Conservation (phyloP, 192 early-diverging fungal genomes). For the Gaertneriomyces sp. region DNA sequence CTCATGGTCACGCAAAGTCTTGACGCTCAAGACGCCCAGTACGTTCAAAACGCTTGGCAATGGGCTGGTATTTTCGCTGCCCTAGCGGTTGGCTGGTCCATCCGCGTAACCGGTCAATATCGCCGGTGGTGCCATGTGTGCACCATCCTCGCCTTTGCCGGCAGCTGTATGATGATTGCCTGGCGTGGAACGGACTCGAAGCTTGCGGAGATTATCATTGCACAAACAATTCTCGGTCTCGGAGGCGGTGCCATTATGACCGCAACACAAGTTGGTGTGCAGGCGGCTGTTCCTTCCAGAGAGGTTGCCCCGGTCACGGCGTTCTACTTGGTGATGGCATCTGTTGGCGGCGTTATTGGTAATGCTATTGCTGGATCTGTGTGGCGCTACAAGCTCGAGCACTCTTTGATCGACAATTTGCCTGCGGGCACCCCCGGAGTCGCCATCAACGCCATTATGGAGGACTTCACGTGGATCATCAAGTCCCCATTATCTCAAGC, state of each 20-base stretch:
- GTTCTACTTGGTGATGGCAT: conserved; percentile 9
- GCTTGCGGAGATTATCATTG: background rate
- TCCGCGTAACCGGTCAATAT: background rate
- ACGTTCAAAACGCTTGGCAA: conserved; percentile 2
- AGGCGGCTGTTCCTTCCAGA: conserved; percentile 16
- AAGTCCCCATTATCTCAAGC: no score
- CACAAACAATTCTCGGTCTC: conserved; percentile 9
- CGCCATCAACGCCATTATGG: no score
- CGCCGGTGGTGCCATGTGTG: background rate
- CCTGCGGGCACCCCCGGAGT: no score
- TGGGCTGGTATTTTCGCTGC: background rate
- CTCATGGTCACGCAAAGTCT: conserved; percentile 3
- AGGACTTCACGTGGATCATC: no score
- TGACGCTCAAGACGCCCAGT: conserved; percentile 6
- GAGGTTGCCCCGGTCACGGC: conserved; percentile 18
- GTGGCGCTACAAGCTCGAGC: background rate
- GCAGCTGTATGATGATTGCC: conserved; percentile 13
- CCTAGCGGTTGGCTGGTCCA: conserved; percentile 9
- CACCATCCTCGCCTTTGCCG: background rate
- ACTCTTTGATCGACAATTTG: no score
- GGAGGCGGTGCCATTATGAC: conserved; percentile 13
- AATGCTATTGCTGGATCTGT: conserved; percentile 13
- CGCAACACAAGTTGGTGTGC: conserved; percentile 18
- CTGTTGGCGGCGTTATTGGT: conserved; percentile 11
- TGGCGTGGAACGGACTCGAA: conserved; percentile 3